Evolutionary conservation across 352 stramenopile genomes (phyloP).

Genomic region (Phytophthora lateralis): DNA sequence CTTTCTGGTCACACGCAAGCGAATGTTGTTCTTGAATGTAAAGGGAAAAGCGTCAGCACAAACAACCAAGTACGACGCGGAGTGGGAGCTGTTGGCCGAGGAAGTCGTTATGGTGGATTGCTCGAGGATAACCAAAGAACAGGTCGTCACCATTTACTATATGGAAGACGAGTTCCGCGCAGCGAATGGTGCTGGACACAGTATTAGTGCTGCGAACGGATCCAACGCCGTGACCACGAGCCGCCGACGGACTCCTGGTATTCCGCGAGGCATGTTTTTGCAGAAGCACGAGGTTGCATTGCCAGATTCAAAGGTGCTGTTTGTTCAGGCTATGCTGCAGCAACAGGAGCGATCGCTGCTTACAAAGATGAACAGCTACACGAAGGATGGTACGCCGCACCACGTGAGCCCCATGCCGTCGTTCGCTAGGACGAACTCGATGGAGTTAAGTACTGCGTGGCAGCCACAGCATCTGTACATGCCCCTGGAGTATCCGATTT

Average conservation of each 20-base stretch:
- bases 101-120: conserved; percentile 85
- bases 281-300: conserved; percentile 78
- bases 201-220: conserved; percentile 14
- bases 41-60: conserved; percentile 43
- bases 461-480: conserved; percentile 43
- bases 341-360: conserved; percentile 81
- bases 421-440: conserved; percentile 44
- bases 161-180: conserved; percentile 73
- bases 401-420: conserved; percentile 27
- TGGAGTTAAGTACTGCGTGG: conserved; percentile 50
- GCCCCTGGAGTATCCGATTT: conserved; percentile 67
- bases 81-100: conserved; percentile 81
- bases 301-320: conserved; percentile 77
- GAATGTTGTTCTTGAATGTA: conserved; percentile 79
- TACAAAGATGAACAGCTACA: conserved; percentile 61
- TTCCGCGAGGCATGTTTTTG: conserved; percentile 70
- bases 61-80: conserved; percentile 74
- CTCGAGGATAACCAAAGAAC: conserved; percentile 35
- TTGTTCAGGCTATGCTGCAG: conserved; percentile 86
- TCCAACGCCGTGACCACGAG: conserved; percentile 31
- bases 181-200: conserved; percentile 32
- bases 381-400: conserved; percentile 26
- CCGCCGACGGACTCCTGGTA: conserved; percentile 40
- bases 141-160: conserved; percentile 64
- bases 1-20: conserved; percentile 84